Evolutionary conservation across 352 stramenopile species (phyloP), one percentile per base, ranked within the genome.

Genomic region (Globisporangium solare): DNA sequence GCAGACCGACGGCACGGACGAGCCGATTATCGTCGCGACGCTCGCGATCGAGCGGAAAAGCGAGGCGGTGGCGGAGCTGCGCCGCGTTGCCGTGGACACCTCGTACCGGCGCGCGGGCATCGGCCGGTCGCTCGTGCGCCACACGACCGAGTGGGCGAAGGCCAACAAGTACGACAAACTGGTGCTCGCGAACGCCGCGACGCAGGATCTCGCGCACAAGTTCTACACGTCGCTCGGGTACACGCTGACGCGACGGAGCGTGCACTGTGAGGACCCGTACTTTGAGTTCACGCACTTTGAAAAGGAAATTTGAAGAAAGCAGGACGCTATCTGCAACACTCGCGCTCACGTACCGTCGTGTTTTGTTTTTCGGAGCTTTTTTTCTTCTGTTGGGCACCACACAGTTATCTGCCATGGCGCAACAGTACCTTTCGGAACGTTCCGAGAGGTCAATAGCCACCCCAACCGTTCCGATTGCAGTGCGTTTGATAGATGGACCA

Each of bases 241-340:
- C 60, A 37, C 51, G 49, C 37, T 60, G 35, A 37, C 21, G n/a
- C 24, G 32, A 56, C 43, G 39, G 51, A n/a, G 47, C 17, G 51
- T 43, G 11, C 64, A 39, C 54, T 70, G 60, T 17, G 48, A 70
- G 31, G 61, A 70, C 32, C 50, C 54, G 12, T 60, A 46, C 54
- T 45, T 73, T 35, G 63, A 73, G 54, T 50, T 56, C 41, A 32
- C 67, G 21, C 21, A 65, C 18, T 68, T 63, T 49, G 62, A 63
- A 31, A 73, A 73, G 46, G 18, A 54, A 15, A 32, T 54, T 17
- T 60, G 18, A 22, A 51, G 31, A 39, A 37, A 52, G 20, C 24
- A 52, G 35, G 27, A 11, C 4, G 27, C 7, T 35, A 35, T 3
- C n/a, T n/a, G n/a, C n/a, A n/a, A n/a, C n/a, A n/a, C n/a, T 35